Evolutionary conservation across 768 basidiomycete genomes (phyloP).

Genomic region (Pilatotrama ljubarskyi): DNA sequence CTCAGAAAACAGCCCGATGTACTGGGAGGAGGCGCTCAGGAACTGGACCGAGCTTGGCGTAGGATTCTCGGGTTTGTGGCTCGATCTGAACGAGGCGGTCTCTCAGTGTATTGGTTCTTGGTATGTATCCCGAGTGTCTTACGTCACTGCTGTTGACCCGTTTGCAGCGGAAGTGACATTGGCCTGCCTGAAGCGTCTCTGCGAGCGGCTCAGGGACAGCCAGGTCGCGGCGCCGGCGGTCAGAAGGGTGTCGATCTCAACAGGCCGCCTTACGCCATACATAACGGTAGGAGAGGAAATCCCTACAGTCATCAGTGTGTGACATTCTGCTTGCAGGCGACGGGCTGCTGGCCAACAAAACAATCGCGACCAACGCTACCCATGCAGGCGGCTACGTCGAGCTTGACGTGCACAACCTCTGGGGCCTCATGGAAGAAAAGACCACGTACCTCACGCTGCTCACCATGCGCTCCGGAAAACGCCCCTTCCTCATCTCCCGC

Average conservation of each 20-base stretch:
- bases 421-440: constrained; percentile 70
- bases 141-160: not conserved
- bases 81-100: constrained; percentile 66
- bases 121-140: constrained; percentile 28
- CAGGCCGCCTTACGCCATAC: constrained; percentile 65
- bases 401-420: constrained; percentile 71
- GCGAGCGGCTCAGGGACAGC: constrained; percentile 46
- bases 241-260: constrained; percentile 51
- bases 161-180: constrained; percentile 49
- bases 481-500: constrained; percentile 71
- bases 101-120: constrained; percentile 65
- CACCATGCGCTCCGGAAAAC: constrained; percentile 51
- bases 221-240: constrained; percentile 51
- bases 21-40: constrained; percentile 60
- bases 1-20: constrained; percentile 45
- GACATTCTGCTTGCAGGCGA: constrained; percentile 35
- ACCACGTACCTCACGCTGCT: constrained; percentile 61
- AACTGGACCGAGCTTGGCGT: constrained; percentile 57
- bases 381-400: constrained; percentile 62
- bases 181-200: constrained; percentile 53
- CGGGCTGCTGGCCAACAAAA: constrained; percentile 50
- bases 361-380: constrained; percentile 70
- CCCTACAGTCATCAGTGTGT: no score
- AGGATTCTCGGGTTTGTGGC: constrained; percentile 63
- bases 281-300: constrained; percentile 51